Percentiles rank a stretch among this genome's conserved stretches.
Evolutionary conservation across 305 asterid species (phyloP).

Genomic region (Euphrasia arctica): DNA sequence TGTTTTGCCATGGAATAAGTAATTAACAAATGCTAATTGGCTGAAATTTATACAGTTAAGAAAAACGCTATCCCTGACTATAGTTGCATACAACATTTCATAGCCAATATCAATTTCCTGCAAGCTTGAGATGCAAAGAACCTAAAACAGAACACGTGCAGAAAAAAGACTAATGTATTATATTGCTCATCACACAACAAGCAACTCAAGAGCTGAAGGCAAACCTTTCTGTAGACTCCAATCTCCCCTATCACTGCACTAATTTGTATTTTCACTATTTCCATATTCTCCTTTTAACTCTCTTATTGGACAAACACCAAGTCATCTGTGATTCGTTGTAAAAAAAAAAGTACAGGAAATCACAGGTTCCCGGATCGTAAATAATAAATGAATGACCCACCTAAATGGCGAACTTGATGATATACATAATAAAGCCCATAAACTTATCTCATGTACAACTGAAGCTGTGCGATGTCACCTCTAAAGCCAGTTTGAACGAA

Average conservation of each 20-base stretch:
- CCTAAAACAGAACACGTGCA: neutral
- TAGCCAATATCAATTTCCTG: neutral
- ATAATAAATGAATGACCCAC: constrained; percentile 45
- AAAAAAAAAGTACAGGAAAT: constrained; percentile 36
- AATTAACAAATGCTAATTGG: constrained; percentile 34
- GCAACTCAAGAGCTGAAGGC: constrained; percentile 17
- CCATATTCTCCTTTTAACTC: constrained; percentile 15
- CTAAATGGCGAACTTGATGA: constrained; percentile 26
- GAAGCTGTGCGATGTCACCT: constrained; percentile 25
- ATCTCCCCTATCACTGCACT: constrained; percentile 27
- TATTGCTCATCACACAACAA: constrained; percentile 18
- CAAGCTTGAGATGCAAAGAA: neutral
- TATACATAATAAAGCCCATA: constrained; percentile 27
- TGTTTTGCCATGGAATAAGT: neutral
- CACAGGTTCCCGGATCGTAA: constrained; percentile 57
- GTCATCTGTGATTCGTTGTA: constrained; percentile 37
- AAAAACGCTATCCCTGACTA: neutral
- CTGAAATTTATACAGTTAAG: neutral
- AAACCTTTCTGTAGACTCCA: constrained; percentile 24
- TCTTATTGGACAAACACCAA: constrained; percentile 46
- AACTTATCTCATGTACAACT: constrained; percentile 27
- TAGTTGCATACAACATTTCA: neutral
- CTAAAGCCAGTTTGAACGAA: constrained; percentile 24
- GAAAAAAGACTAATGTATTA: neutral
- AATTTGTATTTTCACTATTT: constrained; percentile 26